Evolutionary conservation across 306 rosid species (phyloP), one percentile per base, ranked within the genome.

Genomic region (Canavalia ensiformis): DNA sequence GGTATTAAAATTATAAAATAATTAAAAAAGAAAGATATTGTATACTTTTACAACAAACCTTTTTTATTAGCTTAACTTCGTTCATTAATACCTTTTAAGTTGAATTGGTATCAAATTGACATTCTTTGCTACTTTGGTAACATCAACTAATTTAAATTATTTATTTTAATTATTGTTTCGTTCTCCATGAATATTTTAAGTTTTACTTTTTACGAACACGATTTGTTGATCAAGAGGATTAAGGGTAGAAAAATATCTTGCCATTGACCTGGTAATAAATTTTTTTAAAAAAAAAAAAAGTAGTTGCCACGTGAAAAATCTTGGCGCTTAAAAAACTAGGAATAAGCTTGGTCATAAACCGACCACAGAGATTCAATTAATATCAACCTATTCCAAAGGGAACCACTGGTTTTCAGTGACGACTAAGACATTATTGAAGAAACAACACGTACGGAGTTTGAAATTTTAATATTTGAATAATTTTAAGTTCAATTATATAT

Each of bases 341-440:
- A 25, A 31, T 68, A 11, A 30, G 55, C 37, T 33, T 33, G 54
- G 81, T 77, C 74, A 77, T 64, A 77, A 65, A 64, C 74, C 42
- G 7, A 28, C 81, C 31, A 71, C 35, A 6, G 28, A 57, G 18
- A 25, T 57, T 6, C 10, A 10, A 76, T 46, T 45, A 42, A 63
- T 31, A 31, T 6, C 59, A 45, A 51, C 42, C 28, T 12, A 12
- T 75, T 45, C 44, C 37, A 2, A 59, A 31, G 34, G 56, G 28
- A 47, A 7, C 50, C n/a, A 59, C 28, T 60, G 35, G 56, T 18
- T 51, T 50, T 33, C 35, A 71, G 51, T 47, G 78, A 60, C 56
- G 78, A 60, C 56, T 13, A 4, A 57, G 55, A 69, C 70, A 50
- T 51, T 13, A 4, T 50, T 18, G 9, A 37, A 28, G 8, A 8